phyloP scores from a whole-genome alignment of 2,329 filamentous ascomycete genomes.

The Cercospora sp. region DNA sequence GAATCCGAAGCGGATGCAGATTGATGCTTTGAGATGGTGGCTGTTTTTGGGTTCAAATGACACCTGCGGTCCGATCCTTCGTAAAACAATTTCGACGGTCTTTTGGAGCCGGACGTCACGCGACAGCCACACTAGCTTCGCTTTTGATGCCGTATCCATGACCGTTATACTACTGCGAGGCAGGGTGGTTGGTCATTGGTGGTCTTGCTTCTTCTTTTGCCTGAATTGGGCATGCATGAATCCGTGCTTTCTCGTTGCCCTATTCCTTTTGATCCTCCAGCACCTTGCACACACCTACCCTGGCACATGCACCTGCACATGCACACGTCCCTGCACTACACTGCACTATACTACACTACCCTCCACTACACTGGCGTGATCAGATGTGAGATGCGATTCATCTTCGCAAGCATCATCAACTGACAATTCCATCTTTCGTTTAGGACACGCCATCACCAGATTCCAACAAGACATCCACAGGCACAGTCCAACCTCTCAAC shows the following conservation, averaged over 20 bases:
- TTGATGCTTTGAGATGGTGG: constrained; percentile 7
- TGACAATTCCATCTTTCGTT: constrained; percentile 8
- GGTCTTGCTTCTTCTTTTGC: background rate
- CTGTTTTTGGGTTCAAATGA: constrained; percentile 17
- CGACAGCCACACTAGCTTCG: constrained; percentile 16
- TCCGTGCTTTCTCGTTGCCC: constrained; percentile 4
- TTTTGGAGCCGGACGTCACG: constrained; percentile 17
- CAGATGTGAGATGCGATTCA: constrained; percentile 3
- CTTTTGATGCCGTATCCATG: constrained; percentile 9
- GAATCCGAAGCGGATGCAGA: constrained; percentile 4
- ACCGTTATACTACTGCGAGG: constrained; percentile 7
- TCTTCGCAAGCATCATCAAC: constrained; percentile 1
- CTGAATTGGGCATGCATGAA: constrained; percentile 10
- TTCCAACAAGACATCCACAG: constrained; percentile 31
- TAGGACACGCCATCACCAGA: constrained; percentile 27
- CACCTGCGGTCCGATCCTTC: constrained; percentile 21
- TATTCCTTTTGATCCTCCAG: background rate
- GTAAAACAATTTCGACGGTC: constrained; percentile 11
- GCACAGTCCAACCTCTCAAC: constrained; percentile 72
- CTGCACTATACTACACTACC: background rate
- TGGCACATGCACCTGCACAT: background rate
- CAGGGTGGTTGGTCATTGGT: constrained; percentile 15
- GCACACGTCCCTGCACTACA: background rate
- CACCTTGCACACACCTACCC: background rate
- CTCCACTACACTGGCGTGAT: background rate